Evolutionary conservation across 306 rosid species (phyloP), one percentile per base, ranked within the genome.

Genomic region (Bauhinia variegata): DNA sequence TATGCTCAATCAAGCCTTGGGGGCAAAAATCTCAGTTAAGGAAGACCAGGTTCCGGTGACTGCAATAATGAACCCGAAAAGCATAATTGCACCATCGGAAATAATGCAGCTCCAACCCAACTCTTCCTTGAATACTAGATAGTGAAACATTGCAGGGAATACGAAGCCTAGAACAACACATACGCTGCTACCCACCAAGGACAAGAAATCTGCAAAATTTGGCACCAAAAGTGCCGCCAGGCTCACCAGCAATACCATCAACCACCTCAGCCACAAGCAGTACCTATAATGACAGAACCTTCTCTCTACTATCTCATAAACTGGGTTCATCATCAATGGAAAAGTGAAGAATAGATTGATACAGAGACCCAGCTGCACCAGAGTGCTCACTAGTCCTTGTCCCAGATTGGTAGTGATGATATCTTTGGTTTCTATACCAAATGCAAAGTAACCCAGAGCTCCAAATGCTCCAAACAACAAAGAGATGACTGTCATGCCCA

Each of bases 271-370:
- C 92, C 96, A 89, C 65, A 89, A 11, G 60, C 84, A 75, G 44
- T 86, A 86, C 71, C 82, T 80, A 2, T 79, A 78, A 11, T 58
- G 77, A 13, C 82, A 82, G 34, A 84, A 76, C 72, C 96, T 47
- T 62, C 96, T 78, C 79, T 88, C 91, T 54, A 82, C 63, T 4
- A 88, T 86, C 74, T 88, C 96, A 63, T 75, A 80, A n/a, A 88
- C 91, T 15, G 96, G 96, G 67, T 86, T 82, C 96, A 88, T 88
- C 96, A 88, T 88, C 72, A 88, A 41, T 0, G 96, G 91, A 43
- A 88, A 56, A 31, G 88, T 86, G 71, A 86, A 75, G 63, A 88
- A 88, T 70, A 88, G 57, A 67, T 88, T 88, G 0, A 88, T 44
- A 14, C 86, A 86, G 15, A 86, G 85, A 0, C 96, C 89, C 12